A percentile compares a stretch with the other conserved stretches of the same genome.
These are phyloP conservation scores for Corylus avellana DNA, from an alignment of 306 rosid genomes.

Conservation along the genomic window DNA sequence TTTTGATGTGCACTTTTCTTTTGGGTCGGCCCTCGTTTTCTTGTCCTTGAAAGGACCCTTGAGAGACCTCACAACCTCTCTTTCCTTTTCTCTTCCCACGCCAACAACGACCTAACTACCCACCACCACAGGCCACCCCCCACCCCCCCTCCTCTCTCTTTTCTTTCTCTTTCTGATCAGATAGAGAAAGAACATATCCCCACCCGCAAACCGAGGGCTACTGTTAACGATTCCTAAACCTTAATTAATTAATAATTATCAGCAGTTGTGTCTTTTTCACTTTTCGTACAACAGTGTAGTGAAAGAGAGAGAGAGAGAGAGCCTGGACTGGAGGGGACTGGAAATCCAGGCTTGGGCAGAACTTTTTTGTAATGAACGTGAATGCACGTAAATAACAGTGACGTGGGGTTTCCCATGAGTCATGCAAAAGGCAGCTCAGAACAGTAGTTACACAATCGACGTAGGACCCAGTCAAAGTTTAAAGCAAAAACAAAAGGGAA, in stretches of 20 bases:
- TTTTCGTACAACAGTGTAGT: not conserved
- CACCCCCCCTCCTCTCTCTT: not conserved
- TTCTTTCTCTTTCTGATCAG: not conserved
- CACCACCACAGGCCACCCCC: not conserved
- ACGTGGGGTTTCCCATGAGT: not conserved
- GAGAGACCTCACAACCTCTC: slow-evolving; percentile 16
- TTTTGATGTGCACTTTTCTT: slow-evolving; percentile 42
- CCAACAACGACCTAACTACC: slow-evolving; percentile 4
- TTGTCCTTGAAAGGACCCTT: slow-evolving; percentile 34
- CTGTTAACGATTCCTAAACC: too few relatives aligned
- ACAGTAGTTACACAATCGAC: slow-evolving; percentile 23
- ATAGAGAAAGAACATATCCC: not conserved
- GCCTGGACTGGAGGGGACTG: too few relatives aligned
- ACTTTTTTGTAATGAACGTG: not conserved
- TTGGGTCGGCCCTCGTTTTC: slow-evolving; percentile 37
- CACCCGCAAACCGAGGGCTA: too few relatives aligned
- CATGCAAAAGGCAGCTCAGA: slow-evolving; percentile 1
- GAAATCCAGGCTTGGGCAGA: too few relatives aligned
- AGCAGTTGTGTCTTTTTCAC: not conserved
- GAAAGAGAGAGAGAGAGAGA: too few relatives aligned
- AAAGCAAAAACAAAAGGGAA: not conserved
- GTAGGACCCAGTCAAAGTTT: slow-evolving; percentile 9
- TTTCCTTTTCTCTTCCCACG: not conserved
- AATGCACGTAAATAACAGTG: not conserved
- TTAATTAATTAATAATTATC: too few relatives aligned